These are phyloP conservation scores for Prunella vulgaris DNA, from an alignment of 257 asterid species.

Conservation along the genomic window DNA sequence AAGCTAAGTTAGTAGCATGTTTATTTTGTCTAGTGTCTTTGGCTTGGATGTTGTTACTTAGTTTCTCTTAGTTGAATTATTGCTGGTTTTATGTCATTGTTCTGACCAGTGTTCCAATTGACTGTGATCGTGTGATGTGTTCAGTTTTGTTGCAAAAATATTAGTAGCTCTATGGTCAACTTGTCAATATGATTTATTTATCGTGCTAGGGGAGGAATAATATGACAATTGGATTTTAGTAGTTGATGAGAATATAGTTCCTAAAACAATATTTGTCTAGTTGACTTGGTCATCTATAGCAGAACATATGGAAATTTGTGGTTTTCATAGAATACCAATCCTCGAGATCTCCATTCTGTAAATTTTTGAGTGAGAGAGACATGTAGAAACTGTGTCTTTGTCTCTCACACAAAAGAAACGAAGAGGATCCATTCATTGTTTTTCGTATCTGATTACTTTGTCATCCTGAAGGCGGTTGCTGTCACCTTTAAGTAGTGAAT, in stretches of 20 bases:
- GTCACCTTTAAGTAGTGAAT: neutral
- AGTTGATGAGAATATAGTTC: neutral
- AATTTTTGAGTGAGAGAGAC: neutral
- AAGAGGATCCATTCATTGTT: neutral
- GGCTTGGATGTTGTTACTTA: slow-evolving; percentile 4
- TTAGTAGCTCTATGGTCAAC: neutral
- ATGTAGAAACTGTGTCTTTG: neutral
- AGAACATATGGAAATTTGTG: neutral
- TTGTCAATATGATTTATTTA: neutral
- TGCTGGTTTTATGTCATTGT: neutral
- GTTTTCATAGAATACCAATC: neutral
- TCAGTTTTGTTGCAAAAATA: neutral
- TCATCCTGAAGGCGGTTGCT: neutral
- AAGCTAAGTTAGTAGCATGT: slow-evolving; percentile 4
- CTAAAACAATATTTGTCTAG: neutral
- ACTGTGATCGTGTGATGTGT: neutral
- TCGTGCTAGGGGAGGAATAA: neutral
- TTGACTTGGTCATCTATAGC: neutral
- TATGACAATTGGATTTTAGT: neutral
- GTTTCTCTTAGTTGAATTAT: neutral
- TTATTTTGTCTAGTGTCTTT: neutral
- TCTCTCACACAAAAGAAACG: neutral
- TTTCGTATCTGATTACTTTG: neutral
- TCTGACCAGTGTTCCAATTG: neutral
- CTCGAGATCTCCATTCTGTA: neutral